These are phyloP conservation scores for Phyllosticta citrichinensis DNA, from an alignment of 2,329 filamentous ascomycete genomes.

Conservation along the genomic window DNA sequence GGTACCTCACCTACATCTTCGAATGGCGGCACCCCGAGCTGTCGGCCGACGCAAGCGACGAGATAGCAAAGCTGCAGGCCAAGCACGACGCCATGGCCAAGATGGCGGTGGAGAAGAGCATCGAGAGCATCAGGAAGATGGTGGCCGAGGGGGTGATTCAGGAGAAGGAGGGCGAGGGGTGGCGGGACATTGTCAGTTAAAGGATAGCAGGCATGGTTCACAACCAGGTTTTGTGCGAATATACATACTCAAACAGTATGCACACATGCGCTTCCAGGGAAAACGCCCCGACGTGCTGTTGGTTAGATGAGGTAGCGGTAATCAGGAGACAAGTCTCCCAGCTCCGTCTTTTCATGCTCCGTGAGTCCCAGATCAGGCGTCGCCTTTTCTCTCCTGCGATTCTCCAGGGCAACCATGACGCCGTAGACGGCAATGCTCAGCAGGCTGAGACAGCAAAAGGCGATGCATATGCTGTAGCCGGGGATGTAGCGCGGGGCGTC, in stretches of 20 bases:
- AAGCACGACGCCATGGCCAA: slow-evolving; percentile 25
- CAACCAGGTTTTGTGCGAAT: not conserved
- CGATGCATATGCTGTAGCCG: slow-evolving; percentile 69
- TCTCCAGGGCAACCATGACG: slow-evolving; percentile 48
- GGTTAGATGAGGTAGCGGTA: slow-evolving; percentile 50
- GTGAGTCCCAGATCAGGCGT: slow-evolving; percentile 41
- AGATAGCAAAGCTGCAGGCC: slow-evolving; percentile 17
- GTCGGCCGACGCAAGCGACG: slow-evolving; percentile 25
- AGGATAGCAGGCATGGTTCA: not conserved
- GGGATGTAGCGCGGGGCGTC: slow-evolving; percentile 60
- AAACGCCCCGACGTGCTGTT: too few species aligned
- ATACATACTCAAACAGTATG: not conserved
- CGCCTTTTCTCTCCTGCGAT: slow-evolving; percentile 46
- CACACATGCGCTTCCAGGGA: too few species aligned
- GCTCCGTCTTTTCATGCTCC: slow-evolving; percentile 51
- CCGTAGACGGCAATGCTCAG: slow-evolving; percentile 53
- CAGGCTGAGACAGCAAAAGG: slow-evolving; percentile 60
- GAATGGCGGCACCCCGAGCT: slow-evolving; percentile 30
- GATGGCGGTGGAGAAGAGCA: slow-evolving; percentile 34
- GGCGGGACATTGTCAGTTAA: not conserved
- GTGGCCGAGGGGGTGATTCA: slow-evolving; percentile 27
- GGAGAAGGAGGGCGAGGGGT: not conserved
- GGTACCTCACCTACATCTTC: slow-evolving; percentile 37
- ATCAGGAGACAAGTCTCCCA: slow-evolving; percentile 50
- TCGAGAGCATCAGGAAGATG: slow-evolving; percentile 34